Conservation (phyloP, 495 filamentous ascomycete genomes). For the Penicillium waksmanii region DNA sequence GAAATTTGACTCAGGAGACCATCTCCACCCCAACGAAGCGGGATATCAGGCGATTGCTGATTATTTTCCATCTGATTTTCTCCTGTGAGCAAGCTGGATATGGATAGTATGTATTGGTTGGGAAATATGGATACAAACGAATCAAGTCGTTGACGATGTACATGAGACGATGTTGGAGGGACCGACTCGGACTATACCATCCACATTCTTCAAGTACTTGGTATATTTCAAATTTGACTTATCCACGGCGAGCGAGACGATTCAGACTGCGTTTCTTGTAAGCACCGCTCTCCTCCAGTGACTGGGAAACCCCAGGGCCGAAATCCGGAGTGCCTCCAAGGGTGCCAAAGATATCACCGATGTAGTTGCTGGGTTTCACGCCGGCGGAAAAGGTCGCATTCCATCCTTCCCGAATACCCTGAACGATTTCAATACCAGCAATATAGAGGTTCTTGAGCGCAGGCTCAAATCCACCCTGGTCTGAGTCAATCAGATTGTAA, state of each 20-base stretch:
- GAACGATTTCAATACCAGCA: conserved; percentile 67
- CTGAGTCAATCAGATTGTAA: conserved; percentile 59
- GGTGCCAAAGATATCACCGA: conserved; percentile 73
- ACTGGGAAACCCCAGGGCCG: conserved; percentile 52
- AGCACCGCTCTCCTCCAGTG: conserved; percentile 31
- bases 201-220: neutral
- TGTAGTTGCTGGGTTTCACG: conserved; percentile 66
- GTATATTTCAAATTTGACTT: neutral
- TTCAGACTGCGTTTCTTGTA: conserved; percentile 32
- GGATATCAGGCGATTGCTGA: conserved; percentile 67
- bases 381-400: conserved; percentile 58
- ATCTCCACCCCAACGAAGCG: conserved; percentile 69
- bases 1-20: conserved; percentile 68
- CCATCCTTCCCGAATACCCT: conserved; percentile 68
- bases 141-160: no score
- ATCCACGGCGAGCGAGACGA: conserved; percentile 19
- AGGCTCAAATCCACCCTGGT: conserved; percentile 63
- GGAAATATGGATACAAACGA: no score
- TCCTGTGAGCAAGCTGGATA: conserved; percentile 25
- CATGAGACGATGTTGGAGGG: no score
- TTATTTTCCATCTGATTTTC: conserved; percentile 61
- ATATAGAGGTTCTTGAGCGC: conserved; percentile 67
- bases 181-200: no score
- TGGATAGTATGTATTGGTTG: neutral
- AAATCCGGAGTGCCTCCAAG: conserved; percentile 69